phyloP scores from a whole-genome alignment of 2,329 filamentous ascomycete species.

The Microdochium paspali region DNA sequence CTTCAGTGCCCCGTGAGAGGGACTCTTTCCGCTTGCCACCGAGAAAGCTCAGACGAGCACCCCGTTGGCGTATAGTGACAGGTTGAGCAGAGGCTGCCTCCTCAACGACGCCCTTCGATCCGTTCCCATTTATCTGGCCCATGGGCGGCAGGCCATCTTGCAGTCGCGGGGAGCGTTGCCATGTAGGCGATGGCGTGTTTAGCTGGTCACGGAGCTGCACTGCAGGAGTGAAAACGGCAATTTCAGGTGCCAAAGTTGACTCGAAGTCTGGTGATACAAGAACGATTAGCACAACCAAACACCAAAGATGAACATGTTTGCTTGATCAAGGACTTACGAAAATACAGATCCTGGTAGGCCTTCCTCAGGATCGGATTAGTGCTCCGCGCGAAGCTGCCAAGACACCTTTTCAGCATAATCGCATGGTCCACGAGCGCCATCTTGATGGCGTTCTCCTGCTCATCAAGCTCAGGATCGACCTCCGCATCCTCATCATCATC shows the following conservation, averaged over 20 bases:
- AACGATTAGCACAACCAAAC: too few relatives aligned
- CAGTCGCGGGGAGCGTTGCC: conserved; percentile 22
- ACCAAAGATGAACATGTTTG: too few relatives aligned
- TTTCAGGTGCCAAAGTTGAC: conserved; percentile 54
- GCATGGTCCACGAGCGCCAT: conserved; percentile 85
- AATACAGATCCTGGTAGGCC: conserved; percentile 49
- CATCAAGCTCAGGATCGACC: conserved; percentile 37
- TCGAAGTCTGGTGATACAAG: conserved; percentile 59
- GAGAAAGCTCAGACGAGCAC: conserved; percentile 44
- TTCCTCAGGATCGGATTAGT: conserved; percentile 47
- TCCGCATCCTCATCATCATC: conserved; percentile 35
- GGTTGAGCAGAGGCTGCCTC: conserved; percentile 41
- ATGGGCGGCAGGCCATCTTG: conserved; percentile 12
- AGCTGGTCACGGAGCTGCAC: conserved; percentile 26
- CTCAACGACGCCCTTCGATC: conserved; percentile 26
- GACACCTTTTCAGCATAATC: conserved; percentile 73
- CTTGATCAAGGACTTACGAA: conserved; percentile 42
- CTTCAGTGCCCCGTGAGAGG: conserved; percentile 15
- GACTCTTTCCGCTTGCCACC: conserved; percentile 40
- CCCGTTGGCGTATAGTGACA: conserved; percentile 40
- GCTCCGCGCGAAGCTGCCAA: conserved; percentile 59
- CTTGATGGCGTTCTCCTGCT: conserved; percentile 69
- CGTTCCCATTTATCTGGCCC: conserved; percentile 8
- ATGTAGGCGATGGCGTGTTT: conserved; percentile 31
- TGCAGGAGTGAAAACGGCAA: conserved; percentile 49